These are phyloP conservation scores for Scenedesmus sp. DNA, from an alignment of 163 green algal species.

Conservation along the genomic window DNA sequence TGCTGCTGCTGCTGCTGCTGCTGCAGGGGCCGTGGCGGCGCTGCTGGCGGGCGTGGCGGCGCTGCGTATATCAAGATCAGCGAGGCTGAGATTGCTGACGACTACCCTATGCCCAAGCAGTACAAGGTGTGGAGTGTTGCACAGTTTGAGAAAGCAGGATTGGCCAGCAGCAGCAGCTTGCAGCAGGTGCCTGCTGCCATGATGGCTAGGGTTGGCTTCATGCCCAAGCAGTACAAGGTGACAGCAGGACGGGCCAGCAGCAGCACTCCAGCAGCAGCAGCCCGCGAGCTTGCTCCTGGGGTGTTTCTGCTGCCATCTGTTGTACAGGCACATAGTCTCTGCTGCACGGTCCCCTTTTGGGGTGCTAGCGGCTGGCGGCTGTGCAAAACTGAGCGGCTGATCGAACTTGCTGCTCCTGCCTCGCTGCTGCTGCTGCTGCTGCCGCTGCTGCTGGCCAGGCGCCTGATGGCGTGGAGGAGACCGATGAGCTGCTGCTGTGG, in stretches of 20 bases:
- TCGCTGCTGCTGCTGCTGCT: neutral
- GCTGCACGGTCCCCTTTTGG: too few relatives aligned
- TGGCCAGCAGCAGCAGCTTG: neutral
- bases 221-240: neutral
- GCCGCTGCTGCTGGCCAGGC: neutral
- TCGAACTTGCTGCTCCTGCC: too few relatives aligned
- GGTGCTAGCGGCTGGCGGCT: too few relatives aligned
- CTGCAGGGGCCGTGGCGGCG: constrained; percentile 28
- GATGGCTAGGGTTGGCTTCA: neutral
- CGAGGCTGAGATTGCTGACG: constrained; percentile 93
- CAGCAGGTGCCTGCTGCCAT: neutral
- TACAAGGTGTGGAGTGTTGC: constrained; percentile 71
- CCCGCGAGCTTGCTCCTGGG: too few relatives aligned
- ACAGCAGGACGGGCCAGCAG: neutral
- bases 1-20: constrained; percentile 20
- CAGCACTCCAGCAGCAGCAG: too few relatives aligned
- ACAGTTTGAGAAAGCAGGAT: neutral
- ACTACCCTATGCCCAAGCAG: constrained; percentile 91
- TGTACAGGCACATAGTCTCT: too few relatives aligned
- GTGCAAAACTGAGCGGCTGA: too few relatives aligned
- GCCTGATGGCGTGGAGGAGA: constrained; percentile 81
- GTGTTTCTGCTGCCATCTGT: too few relatives aligned
- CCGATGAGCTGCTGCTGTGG: constrained; percentile 87
- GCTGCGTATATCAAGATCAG: constrained; percentile 90
- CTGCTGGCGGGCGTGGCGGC: constrained; percentile 20